Conservation (phyloP, 2,329 filamentous ascomycete genomes). For the Trichophyton simii region DNA sequence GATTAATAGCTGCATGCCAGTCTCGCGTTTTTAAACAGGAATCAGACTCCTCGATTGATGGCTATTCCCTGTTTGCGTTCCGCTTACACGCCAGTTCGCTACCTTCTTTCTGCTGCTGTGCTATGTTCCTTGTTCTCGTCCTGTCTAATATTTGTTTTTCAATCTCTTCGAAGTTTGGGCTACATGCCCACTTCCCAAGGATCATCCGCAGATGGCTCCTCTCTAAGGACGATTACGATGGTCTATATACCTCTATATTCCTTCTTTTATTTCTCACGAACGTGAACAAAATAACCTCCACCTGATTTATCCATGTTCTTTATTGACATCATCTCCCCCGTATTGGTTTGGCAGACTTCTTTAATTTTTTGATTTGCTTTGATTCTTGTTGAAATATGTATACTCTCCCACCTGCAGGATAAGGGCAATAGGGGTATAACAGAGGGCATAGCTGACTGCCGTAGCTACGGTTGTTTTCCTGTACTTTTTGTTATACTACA, state of each 20-base stretch:
- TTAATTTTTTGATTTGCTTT: neutral
- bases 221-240: neutral
- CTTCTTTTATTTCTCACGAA: neutral
- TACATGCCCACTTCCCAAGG: neutral
- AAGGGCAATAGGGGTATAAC: neutral
- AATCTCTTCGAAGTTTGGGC: too few species aligned
- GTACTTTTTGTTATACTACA: neutral
- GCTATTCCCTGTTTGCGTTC: neutral
- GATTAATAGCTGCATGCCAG: neutral
- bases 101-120: neutral
- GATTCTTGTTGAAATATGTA: neutral
- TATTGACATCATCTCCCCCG: neutral
- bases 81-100: neutral
- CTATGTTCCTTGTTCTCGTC: neutral
- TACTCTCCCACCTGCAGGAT: neutral
- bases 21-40: neutral
- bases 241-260: neutral
- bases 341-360: neutral
- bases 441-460: neutral
- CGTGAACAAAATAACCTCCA: neutral
- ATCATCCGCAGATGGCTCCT: too few species aligned
- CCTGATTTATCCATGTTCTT: neutral
- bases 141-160: neutral
- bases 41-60: neutral
- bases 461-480: too few species aligned